Evolutionary conservation across 495 filamentous ascomycete genomes (phyloP).

Genomic region (Podospora appendiculata): DNA sequence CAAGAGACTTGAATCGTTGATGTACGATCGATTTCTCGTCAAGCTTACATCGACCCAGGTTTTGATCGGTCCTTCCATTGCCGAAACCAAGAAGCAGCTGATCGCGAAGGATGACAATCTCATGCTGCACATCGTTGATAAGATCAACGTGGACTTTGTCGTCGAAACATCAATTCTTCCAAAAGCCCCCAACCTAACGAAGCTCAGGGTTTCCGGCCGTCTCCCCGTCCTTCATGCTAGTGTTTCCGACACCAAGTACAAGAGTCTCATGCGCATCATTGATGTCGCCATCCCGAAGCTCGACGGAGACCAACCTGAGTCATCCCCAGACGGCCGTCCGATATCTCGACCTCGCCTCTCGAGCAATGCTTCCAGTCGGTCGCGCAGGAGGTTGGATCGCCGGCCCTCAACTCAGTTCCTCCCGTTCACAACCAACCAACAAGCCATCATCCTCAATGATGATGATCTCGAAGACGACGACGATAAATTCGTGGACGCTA

Average conservation of each 20-base stretch:
- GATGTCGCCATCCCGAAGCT: slow-evolving; percentile 91
- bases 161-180: slow-evolving; percentile 90
- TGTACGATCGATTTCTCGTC: slow-evolving; percentile 93
- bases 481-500: slow-evolving; percentile 52
- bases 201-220: slow-evolving; percentile 82
- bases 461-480: slow-evolving; percentile 64
- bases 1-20: slow-evolving; percentile 73
- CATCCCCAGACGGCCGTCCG: slow-evolving; percentile 13
- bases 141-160: slow-evolving; percentile 93
- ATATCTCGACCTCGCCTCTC: slow-evolving; percentile 49
- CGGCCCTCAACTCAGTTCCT: slow-evolving; percentile 32
- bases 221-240: slow-evolving; percentile 87
- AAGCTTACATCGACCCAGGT: slow-evolving; percentile 91
- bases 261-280: slow-evolving; percentile 89
- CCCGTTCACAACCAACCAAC: slow-evolving; percentile 52
- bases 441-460: slow-evolving; percentile 71
- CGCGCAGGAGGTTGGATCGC: slow-evolving; percentile 16
- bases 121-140: slow-evolving; percentile 85
- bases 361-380: slow-evolving; percentile 31
- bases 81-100: slow-evolving; percentile 81
- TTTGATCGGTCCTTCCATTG: slow-evolving; percentile 88
- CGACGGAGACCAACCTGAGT: slow-evolving; percentile 40
- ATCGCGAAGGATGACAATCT: slow-evolving; percentile 57
- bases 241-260: slow-evolving; percentile 92
- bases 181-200: slow-evolving; percentile 88